Conservation (phyloP, 257 asterid genomes). For the Coffea canephora region DNA sequence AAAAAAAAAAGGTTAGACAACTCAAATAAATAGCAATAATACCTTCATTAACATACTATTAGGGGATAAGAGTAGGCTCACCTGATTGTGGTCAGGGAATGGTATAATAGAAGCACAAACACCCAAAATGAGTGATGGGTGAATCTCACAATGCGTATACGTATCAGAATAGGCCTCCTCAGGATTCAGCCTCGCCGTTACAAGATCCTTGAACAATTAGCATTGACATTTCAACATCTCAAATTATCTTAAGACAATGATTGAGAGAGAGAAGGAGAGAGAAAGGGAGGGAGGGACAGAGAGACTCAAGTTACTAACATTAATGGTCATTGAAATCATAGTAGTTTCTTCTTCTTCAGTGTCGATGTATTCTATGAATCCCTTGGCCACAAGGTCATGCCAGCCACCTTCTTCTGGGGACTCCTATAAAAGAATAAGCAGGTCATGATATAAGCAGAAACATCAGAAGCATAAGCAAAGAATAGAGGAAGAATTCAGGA, state of each 20-base stretch:
- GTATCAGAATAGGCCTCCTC: constrained; percentile 88
- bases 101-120: constrained; percentile 99
- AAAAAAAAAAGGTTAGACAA: constrained; percentile 21
- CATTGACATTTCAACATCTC: constrained; percentile 27
- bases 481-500: not conserved
- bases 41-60: not conserved
- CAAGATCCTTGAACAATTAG: constrained; percentile 60
- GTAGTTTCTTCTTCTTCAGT: constrained; percentile 99
- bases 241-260: not conserved
- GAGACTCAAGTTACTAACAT: constrained; percentile 39
- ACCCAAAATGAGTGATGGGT: constrained; percentile 90
- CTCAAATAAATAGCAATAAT: not conserved
- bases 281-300: not conserved
- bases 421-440: constrained; percentile 49
- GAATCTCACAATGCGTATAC: constrained; percentile 95
- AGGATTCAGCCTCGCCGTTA: constrained; percentile 65
- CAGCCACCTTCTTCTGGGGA: constrained; percentile 92
- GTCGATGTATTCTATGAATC: constrained; percentile 84
- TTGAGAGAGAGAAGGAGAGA: not conserved
- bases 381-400: constrained; percentile 85
- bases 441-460: constrained; percentile 5
- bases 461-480: not conserved
- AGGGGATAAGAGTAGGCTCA: constrained; percentile 15
- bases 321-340: constrained; percentile 98
- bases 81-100: constrained; percentile 99